Conservation (phyloP, 2,329 filamentous ascomycete species). For the Hymenoscyphus occultus region DNA sequence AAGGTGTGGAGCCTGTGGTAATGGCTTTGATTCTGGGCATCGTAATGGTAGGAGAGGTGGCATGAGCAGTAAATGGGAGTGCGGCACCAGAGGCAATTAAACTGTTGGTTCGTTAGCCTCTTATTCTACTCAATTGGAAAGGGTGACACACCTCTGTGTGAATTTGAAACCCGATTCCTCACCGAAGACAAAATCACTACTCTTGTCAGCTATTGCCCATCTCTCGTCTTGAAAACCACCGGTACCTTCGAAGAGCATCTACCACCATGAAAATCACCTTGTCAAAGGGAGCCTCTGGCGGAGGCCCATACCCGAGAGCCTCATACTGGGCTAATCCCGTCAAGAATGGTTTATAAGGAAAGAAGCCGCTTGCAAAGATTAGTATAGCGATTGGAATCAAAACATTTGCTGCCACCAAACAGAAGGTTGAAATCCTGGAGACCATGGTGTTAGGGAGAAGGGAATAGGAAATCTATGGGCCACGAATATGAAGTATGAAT, state of each 20-base stretch:
- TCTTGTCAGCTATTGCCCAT: constrained; percentile 25
- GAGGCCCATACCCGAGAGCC: constrained; percentile 50
- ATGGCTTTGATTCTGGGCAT: constrained; percentile 98
- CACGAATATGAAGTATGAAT: constrained; percentile 8
- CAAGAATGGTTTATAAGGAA: constrained; percentile 93
- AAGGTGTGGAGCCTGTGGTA: constrained; percentile 96
- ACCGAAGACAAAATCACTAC: constrained; percentile 88
- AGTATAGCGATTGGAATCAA: constrained; percentile 72
- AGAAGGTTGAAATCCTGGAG: constrained; percentile 25
- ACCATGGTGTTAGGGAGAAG: constrained; percentile 26
- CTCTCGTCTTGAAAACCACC: background rate
- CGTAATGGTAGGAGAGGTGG: constrained; percentile 93
- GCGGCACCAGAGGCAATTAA: constrained; percentile 81
- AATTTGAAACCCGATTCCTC: constrained; percentile 77
- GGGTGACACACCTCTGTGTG: constrained; percentile 69
- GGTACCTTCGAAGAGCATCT: constrained; percentile 83
- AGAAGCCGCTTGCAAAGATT: constrained; percentile 87
- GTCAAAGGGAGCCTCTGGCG: constrained; percentile 72
- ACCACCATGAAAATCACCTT: constrained; percentile 96
- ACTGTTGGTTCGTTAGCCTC: constrained; percentile 45
- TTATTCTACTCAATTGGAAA: background rate
- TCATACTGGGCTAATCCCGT: constrained; percentile 75
- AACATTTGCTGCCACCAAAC: constrained; percentile 67
- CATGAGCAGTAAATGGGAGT: constrained; percentile 91
- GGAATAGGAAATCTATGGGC: constrained; percentile 14